phyloP scores from a whole-genome alignment of 2,329 filamentous ascomycete species.

The Exophiala xenobiotica region DNA sequence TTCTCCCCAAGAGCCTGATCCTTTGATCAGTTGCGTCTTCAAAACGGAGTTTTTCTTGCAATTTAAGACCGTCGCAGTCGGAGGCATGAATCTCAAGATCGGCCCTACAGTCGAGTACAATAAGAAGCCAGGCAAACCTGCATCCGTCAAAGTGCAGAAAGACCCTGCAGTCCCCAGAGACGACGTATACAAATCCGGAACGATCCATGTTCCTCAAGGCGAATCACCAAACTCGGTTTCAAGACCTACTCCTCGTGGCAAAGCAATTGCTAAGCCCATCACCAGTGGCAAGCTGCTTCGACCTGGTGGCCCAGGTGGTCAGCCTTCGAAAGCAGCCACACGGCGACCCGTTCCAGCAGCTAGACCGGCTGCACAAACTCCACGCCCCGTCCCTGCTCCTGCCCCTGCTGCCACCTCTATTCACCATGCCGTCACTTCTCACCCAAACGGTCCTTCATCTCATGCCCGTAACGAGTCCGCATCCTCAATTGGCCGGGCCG shows the following conservation, averaged over 20 bases:
- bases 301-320: constrained; percentile 80
- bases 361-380: constrained; percentile 34
- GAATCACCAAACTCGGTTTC: constrained; percentile 81
- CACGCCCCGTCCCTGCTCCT: constrained; percentile 34
- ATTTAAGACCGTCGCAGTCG: constrained; percentile 75
- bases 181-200: constrained; percentile 91
- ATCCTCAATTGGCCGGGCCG: constrained; percentile 49
- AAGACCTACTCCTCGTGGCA: constrained; percentile 80
- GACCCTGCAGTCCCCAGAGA: constrained; percentile 70
- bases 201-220: constrained; percentile 80
- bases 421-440: constrained; percentile 1
- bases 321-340: constrained; percentile 62
- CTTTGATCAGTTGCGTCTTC: constrained; percentile 87
- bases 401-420: constrained; percentile 24
- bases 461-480: constrained; percentile 59
- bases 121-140: constrained; percentile 94
- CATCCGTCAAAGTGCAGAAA: constrained; percentile 84
- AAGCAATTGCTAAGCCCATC: constrained; percentile 84
- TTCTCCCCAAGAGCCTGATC: constrained; percentile 88
- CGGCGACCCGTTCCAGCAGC: constrained; percentile 37
- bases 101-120: constrained; percentile 87
- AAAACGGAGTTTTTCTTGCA: constrained; percentile 98
- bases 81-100: constrained; percentile 78
- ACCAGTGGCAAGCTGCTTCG: constrained; percentile 90
- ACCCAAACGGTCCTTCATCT: constrained; percentile 34